Base-by-base conservation (phyloP, 495 filamentous ascomycete species). In the Tetracladium setigerum region DNA sequence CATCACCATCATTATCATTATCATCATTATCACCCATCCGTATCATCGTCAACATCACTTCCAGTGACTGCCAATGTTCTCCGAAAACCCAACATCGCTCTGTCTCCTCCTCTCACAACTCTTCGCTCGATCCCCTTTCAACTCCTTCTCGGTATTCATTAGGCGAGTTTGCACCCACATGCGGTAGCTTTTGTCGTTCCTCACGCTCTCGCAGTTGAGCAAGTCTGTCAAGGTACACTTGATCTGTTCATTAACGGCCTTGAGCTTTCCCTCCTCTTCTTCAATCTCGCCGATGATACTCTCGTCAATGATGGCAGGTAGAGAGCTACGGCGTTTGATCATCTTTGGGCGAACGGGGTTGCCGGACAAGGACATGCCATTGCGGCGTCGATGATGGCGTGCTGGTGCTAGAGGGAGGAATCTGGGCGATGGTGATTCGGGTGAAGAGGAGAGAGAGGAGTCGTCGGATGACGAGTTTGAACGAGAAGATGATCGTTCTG, bases 161-260 rank as follows among this genome's bases (percentile, higher is more conserved):
- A 84, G 62, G 18, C 78, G 66, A 7, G 67, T 67, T 57, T 83
- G 79, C 2, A 83, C 73, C 81, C 79, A 83, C 8, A 65, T 71
- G 31, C 81, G 68, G 57, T 79, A 77, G 17, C 65, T 65, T n/a
- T 60, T 57, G 57, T 83, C 78, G 9, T 55, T 54, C 17, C 72
- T 68, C 10, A 80, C 75, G 16, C 68, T 62, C 22, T 78, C 72
- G 58, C 75, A 82, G 62, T 84, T 83, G 46, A 84, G 71, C 19
- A 84, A 67, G 55, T 81, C 78, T 3, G 81, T 84, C 50, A 84
- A 58, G 10, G 77, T 76, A 13, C 70, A 67, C 63, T 84, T 84
- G 61, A 83, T 80, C 38, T 77, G 70, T 53, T 77, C 70, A 63
- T 82, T 83, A 60, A 83, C 72, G 38, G 75, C 64, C 61, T 68